Base-by-base conservation (phyloP, 2,329 filamentous ascomycete species). In the Phoma sp. region DNA sequence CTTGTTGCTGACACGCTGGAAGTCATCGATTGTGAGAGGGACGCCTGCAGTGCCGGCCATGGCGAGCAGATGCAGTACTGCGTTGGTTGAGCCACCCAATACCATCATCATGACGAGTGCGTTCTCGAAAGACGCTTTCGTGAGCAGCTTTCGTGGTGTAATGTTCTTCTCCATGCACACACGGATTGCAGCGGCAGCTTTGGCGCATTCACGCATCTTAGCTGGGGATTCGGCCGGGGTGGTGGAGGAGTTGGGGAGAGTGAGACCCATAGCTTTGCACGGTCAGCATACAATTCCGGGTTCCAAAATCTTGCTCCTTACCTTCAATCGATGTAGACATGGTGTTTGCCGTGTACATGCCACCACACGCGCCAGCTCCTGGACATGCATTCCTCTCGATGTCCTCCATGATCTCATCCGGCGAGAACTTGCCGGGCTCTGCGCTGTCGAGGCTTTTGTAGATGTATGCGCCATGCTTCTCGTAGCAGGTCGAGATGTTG, bases 281-380 rank as follows among this genome's bases (percentile, higher is more conserved):
- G 11, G 27, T 64, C 23, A 68, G 55, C 42, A 33, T 41, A 13
- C 9, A 4, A 2, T 27, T 9, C 10, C 29, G 5, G n/a, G 3
- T 29, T 9, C 1, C 6, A 7, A 2, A 11, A 13, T 29, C 18
- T 4, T 18, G 11, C 23, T 24, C 10, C 52, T 9, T 56, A 64
- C 70, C 69, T 64, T 96, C 91, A 60, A 96, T 91, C 11, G 90
- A 90, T 0, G 90, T 93, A 4, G 91, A 90, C 90, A 96, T 93
- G 23, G 91, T 96, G 77, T 96, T 96, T 60, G 92, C 92, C 0
- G 92, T 96, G 78, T 92, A 96, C 92, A 96, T 96, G 14, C 93
- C 91, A 41, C 91, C 91, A 60, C 91, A 96, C 1, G 90, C 92
- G 27, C 91, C 91, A 1, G 86, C 85, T 7, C 86, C 86, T 1